Percentiles rank a stretch among this genome's conserved stretches.
Conservation (phyloP, 2,329 filamentous ascomycete species). For the Xenosphaeropsis pyriputrescens region DNA sequence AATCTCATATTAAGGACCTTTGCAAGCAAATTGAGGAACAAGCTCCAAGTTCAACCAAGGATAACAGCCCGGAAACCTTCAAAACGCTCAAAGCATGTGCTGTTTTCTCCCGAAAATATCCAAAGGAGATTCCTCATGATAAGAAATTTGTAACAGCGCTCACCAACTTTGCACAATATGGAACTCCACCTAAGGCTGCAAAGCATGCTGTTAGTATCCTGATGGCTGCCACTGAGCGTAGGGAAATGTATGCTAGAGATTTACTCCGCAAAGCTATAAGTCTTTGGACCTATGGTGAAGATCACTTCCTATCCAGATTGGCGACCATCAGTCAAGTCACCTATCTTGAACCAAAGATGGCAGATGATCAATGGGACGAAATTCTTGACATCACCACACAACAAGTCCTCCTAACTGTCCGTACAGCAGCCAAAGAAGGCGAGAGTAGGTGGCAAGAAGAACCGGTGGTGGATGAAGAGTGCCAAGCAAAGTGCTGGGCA, state of each 20-base stretch:
- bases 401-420: conserved; percentile 57
- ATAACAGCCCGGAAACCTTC: conserved; percentile 62
- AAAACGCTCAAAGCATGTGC: conserved; percentile 90
- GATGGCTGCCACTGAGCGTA: conserved; percentile 55
- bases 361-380: conserved; percentile 58
- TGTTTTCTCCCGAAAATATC: conserved; percentile 76
- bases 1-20: conserved; percentile 80
- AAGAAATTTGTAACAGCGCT: conserved; percentile 71
- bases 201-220: conserved; percentile 92
- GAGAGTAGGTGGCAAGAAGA: conserved; percentile 55
- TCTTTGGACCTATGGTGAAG: conserved; percentile 55
- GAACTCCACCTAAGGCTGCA: conserved; percentile 65
- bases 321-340: conserved; percentile 62
- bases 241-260: conserved; percentile 75
- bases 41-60: conserved; percentile 52
- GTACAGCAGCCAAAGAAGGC: conserved; percentile 39
- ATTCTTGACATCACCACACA: conserved; percentile 68
- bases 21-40: conserved; percentile 75
- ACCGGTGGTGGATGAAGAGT: conserved; percentile 61
- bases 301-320: conserved; percentile 63
- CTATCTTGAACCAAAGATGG: conserved; percentile 57
- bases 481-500: conserved; percentile 69
- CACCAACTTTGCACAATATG: conserved; percentile 69
- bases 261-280: conserved; percentile 64
- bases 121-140: conserved; percentile 69